Base-by-base conservation (phyloP, 768 basidiomycete species). In the Trametes coccinea region DNA sequence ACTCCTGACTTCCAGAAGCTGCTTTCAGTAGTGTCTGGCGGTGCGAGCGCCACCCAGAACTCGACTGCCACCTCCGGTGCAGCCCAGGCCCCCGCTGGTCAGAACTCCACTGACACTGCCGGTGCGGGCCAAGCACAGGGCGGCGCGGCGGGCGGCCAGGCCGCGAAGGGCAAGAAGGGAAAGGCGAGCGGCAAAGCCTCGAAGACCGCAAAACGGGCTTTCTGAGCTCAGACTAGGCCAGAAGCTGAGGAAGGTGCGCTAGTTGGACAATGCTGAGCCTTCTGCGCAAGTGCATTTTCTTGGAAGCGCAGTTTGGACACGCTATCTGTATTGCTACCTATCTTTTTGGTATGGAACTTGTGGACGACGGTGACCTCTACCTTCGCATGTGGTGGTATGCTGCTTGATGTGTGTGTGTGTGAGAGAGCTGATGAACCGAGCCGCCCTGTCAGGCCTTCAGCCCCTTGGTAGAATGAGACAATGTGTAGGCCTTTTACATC, bases 1-100 rank as follows among this genome's bases (percentile, higher is more conserved):
- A 87, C 85, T 4, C 86, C 86, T n/a, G 79, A 87, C 67, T 88
- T 86, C 53, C 31, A 34, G 17, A 64, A 67, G 61, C 63, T 67
- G 40, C 58, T 63, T 33, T 48, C 61, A 13, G 56, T 59, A 30
- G 58, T 67, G 30, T 56, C 53, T 31, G 63, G 60, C 55, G 40
- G 56, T 44, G 43, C 55, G n/a, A 51, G 44, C 22, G 60, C 22
- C 46, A 33, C 40, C 34, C 48, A 49, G 48, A 37, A 22, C 48
- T 31, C 51, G 2, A 46, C 33, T 16, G 48, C 29, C 34, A 37
- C 34, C 34, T 37, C 34, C 34, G 34, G 34, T 11, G 17, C 48
- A 30, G 48, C 13, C 14, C 41, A 43, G n/a, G 41, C 41, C 14
- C 41, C 10, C 4, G 46, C 56, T 8, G 41, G 52, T 30, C 41